Base-by-base conservation (phyloP, 2,329 filamentous ascomycete species). In the Hypoxylon rubiginosum region DNA sequence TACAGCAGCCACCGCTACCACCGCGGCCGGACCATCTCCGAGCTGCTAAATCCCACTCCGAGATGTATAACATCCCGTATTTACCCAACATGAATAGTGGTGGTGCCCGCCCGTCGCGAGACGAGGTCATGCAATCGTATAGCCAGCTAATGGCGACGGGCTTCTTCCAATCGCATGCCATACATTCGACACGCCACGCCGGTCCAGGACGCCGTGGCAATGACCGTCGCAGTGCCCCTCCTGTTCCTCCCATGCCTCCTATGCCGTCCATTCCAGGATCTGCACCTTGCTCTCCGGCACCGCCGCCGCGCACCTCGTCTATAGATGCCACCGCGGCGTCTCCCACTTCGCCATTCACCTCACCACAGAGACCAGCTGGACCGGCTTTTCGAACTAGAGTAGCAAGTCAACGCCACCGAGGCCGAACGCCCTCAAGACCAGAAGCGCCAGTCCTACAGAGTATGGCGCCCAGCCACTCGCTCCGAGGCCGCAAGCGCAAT, bases 161-260 rank as follows among this genome's bases (percentile, higher is more conserved):
- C 64, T 89, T 89, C 82, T 89, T 89, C 74, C 80, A 83, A 50
- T 79, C 83, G 24, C 86, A 88, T 67, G 86, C 86, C 56, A 88
- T 88, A 66, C 83, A 85, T 65, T 87, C 85, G 4, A 86, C 85
- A 1, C 80, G 86, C 3, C 84, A 85, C 34, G 72, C 83, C 80
- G 1, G 74, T 75, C 21, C 76, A 11, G 53, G 30, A 24, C 49
- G 72, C 11, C 67, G 67, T 21, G 50, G 52, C 34, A 54, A 60
- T 24, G 64, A 60, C 17, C 60, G 45, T 19, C 59, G 49, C 24
- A 5, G 8, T 10, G 46, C 46, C 8, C 46, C 46, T 54, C 39
- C 66, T 30, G 24, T 49, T 13, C 63, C 67, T 1, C 52, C 62
- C 1, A 46, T 73, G 52, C 66, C 71, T 21, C 50, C 66, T 7